Evolutionary conservation across 352 stramenopile species (phyloP), one percentile per base, ranked within the genome.

Genomic region (Pythium phragmiticola): DNA sequence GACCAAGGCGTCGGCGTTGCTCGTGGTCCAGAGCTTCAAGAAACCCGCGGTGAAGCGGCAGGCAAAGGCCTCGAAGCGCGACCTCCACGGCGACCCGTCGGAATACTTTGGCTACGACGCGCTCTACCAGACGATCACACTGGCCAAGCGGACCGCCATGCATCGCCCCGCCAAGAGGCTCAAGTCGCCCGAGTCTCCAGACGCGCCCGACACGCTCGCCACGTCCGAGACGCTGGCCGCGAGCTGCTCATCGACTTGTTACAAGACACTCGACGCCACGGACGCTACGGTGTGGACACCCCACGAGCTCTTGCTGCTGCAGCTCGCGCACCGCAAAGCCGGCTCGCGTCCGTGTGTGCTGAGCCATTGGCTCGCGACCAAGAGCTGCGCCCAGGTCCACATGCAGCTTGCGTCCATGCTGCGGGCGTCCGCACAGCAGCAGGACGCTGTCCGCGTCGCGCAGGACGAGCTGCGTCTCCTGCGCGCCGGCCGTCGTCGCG

Each of bases 61-160:
- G 1, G 26, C 28, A 3, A 54, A n/a, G 23, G 11, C 47, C 6
- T 57, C 12, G 14, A 82, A 77, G 30, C 64, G 62, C 6, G 63
- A 66, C 3, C 65, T 55, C 0, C 47, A 68, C 7, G 74, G 66
- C 2, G 80, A 89, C 28, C 52, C 68, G 33, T 84, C 76, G 0
- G 82, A 91, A 68, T 91, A 88, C 26, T 68, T 91, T 12, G 78
- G 77, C 0, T 73, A 77, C 28, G 80, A 84, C 36, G 33, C 43
- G 28, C 54, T 77, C 30, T 91, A 91, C 53, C 67, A 73, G 46
- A 49, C 63, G 12, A 69, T 86, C 26, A 87, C 68, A 3, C 69
- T 21, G 78, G 73, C 62, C 58, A 47, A 1, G 77, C 77, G 41
- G 0, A 39, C 23, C 16, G 48, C 47, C 17, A 23, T 34, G 42